Percentiles rank a stretch among this genome's conserved stretches.
phyloP scores from a whole-genome alignment of 345 rosid genomes.

The Melaleuca quinquenervia region DNA sequence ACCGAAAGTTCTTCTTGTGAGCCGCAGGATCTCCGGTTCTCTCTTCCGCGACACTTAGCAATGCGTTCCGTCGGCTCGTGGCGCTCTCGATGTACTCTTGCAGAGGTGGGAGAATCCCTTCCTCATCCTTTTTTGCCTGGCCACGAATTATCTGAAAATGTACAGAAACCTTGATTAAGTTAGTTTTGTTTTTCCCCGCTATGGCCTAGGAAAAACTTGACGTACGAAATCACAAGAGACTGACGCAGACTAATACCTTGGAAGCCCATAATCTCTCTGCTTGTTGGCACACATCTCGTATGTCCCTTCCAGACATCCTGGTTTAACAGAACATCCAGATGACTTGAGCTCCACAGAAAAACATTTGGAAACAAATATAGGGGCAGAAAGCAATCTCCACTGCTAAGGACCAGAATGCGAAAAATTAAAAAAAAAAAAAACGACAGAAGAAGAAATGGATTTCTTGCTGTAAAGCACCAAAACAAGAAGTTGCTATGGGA shows the following conservation, averaged over 20 bases:
- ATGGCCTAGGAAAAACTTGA: neutral
- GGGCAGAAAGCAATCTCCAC: neutral
- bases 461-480: neutral
- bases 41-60: slow-evolving; percentile 23
- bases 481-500: neutral
- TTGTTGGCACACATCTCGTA: slow-evolving; percentile 78
- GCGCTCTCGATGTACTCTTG: slow-evolving; percentile 65
- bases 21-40: slow-evolving; percentile 1
- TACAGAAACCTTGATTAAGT: neutral
- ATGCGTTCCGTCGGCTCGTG: slow-evolving; percentile 30
- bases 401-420: rapidly evolving
- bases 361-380: neutral
- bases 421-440: neutral
- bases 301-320: slow-evolving; percentile 95
- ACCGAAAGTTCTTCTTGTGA: slow-evolving; percentile 18
- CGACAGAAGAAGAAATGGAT: neutral
- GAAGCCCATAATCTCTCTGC: slow-evolving; percentile 97
- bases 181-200: neutral
- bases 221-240: neutral
- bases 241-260: slow-evolving; percentile 26
- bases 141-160: slow-evolving; percentile 59
- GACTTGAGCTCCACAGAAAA: neutral
- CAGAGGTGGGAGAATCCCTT: slow-evolving; percentile 49
- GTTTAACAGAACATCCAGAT: neutral
- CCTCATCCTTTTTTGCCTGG: slow-evolving; percentile 24